phyloP scores from a whole-genome alignment of 805 yeast species.

The Hanseniaspora taiwanica region DNA sequence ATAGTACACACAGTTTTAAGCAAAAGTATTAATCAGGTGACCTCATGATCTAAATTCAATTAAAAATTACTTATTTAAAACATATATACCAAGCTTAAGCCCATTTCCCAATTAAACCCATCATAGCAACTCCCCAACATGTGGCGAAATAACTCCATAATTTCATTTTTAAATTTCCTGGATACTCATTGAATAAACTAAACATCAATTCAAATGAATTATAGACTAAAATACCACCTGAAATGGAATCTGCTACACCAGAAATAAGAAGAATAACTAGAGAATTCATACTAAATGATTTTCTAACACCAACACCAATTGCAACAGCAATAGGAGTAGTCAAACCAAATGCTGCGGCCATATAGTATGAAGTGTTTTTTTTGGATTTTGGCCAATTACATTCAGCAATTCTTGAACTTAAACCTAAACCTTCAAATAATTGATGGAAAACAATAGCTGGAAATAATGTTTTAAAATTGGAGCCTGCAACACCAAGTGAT shows the following conservation, averaged over 20 bases:
- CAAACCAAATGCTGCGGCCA: constrained; percentile 36
- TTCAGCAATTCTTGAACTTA: constrained; percentile 63
- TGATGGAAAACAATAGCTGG: constrained; percentile 65
- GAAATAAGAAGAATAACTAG: constrained; percentile 47
- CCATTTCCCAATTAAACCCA: constrained; percentile 71
- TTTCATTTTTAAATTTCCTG: constrained; percentile 35
- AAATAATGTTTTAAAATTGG: constrained; percentile 57
- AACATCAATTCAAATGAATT: constrained; percentile 60
- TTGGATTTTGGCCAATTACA: constrained; percentile 35
- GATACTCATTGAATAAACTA: constrained; percentile 51
- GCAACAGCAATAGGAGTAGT: constrained; percentile 68
- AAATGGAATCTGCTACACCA: constrained; percentile 63
- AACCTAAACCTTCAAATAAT: constrained; percentile 74
- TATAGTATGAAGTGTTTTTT: constrained; percentile 43
- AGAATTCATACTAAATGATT: constrained; percentile 45
- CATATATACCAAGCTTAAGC: no score
- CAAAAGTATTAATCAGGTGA: no score
- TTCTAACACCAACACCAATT: constrained; percentile 65
- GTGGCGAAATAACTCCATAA: constrained; percentile 37
- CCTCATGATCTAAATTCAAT: no score
- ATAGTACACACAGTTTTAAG: no score
- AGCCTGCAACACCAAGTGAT: constrained; percentile 65
- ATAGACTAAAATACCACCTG: constrained; percentile 67
- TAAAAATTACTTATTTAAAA: no score
- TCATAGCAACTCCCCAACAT: constrained; percentile 58